A percentile compares a stretch with the other conserved stretches of the same genome.
Conservation (phyloP, 768 basidiomycete species). For the Russula sp. region DNA sequence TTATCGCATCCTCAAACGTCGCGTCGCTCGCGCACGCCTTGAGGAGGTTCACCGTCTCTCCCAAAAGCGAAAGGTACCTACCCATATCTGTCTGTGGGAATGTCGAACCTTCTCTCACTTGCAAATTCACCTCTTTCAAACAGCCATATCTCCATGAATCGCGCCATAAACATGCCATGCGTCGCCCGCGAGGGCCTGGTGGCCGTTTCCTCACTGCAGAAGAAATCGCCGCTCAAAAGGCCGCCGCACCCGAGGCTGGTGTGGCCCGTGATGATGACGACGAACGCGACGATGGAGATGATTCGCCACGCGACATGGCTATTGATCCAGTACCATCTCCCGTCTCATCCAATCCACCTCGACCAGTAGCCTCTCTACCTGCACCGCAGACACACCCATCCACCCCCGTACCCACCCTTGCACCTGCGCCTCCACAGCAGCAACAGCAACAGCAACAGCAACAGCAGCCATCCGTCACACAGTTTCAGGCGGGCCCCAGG, state of each 20-base stretch:
- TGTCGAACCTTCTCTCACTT: not conserved
- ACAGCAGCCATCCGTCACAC: constrained; percentile 14
- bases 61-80: constrained; percentile 79
- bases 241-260: constrained; percentile 39
- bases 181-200: constrained; percentile 93
- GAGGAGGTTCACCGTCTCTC: constrained; percentile 94
- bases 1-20: constrained; percentile 94
- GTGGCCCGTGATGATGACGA: constrained; percentile 43
- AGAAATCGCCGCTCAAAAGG: constrained; percentile 84
- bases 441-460: constrained; percentile 14
- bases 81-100: not conserved
- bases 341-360: constrained; percentile 14
- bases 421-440: constrained; percentile 28
- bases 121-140: constrained; percentile 19
- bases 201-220: constrained; percentile 97
- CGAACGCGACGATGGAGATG: constrained; percentile 45
- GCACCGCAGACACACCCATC: constrained; percentile 10
- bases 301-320: constrained; percentile 24
- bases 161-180: constrained; percentile 97
- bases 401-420: constrained; percentile 14
- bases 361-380: constrained; percentile 11
- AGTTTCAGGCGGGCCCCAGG: constrained; percentile 14
- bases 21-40: constrained; percentile 84
- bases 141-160: constrained; percentile 98
- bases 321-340: constrained; percentile 17